Conservation (phyloP, 257 asterid genomes). For the Solanum arcanum region DNA sequence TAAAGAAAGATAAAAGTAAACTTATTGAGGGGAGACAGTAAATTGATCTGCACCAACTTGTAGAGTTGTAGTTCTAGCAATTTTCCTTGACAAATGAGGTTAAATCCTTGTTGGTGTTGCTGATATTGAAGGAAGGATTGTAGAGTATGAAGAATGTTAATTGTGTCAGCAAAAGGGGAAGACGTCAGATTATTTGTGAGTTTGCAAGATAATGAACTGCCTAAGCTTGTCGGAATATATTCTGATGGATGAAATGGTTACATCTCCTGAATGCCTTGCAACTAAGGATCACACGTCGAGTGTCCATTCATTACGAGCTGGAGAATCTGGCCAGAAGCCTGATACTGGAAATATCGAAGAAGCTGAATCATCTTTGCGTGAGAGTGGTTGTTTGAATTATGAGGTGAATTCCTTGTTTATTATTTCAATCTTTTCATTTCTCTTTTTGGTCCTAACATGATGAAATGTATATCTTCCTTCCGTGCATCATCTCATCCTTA, state of each 20-base stretch:
- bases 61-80: not conserved
- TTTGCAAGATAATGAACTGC: constrained; percentile 50
- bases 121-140: constrained; percentile 21
- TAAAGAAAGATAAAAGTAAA: not conserved
- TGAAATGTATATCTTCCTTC: not conserved
- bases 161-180: constrained; percentile 16
- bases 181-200: constrained; percentile 8
- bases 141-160: constrained; percentile 36
- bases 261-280: constrained; percentile 47
- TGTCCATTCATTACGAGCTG: constrained; percentile 36
- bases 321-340: constrained; percentile 45
- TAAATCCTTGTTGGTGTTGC: constrained; percentile 4
- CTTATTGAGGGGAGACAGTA: not conserved
- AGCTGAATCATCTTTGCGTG: constrained; percentile 82
- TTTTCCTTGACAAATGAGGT: not conserved
- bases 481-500: not conserved
- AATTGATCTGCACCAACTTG: not conserved
- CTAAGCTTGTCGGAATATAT: constrained; percentile 50
- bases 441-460: not conserved
- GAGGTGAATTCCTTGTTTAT: constrained; percentile 32
- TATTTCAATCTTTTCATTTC: not conserved
- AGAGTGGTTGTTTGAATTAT: constrained; percentile 63
- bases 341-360: constrained; percentile 79
- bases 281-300: constrained; percentile 45
- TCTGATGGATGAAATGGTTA: constrained; percentile 32